Conservation (phyloP, 2,329 filamentous ascomycete species). For the Aspergillus quadrilineatus region DNA sequence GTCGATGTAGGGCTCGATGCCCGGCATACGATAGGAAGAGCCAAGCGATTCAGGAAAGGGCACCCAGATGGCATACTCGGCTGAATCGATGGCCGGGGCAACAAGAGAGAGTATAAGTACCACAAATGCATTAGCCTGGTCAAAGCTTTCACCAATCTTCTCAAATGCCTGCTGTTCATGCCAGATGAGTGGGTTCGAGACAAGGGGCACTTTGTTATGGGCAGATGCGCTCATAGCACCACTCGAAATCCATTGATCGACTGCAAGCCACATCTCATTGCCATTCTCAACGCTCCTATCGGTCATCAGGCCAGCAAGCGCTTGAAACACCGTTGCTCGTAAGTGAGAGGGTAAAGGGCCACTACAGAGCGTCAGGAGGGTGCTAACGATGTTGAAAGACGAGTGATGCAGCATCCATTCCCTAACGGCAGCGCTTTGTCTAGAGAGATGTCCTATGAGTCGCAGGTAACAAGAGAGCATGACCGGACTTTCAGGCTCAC, state of each 20-base stretch:
- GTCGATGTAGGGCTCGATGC: slow-evolving; percentile 90
- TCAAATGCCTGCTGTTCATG: slow-evolving; percentile 65
- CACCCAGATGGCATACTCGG: slow-evolving; percentile 67
- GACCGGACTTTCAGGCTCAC: slow-evolving; percentile 90
- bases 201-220: slow-evolving; percentile 48
- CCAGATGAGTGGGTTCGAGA: slow-evolving; percentile 42
- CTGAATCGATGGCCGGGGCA: slow-evolving; percentile 51
- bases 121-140: slow-evolving; percentile 82
- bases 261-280: slow-evolving; percentile 72
- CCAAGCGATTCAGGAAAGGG: slow-evolving; percentile 87
- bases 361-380: slow-evolving; percentile 75
- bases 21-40: slow-evolving; percentile 71
- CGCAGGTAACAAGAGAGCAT: slow-evolving; percentile 95
- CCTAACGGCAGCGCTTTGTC: slow-evolving; percentile 70
- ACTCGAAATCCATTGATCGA: slow-evolving; percentile 78
- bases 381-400: slow-evolving; percentile 67
- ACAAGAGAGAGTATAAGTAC: slow-evolving; percentile 72
- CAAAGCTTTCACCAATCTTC: slow-evolving; percentile 74
- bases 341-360: slow-evolving; percentile 74
- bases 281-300: slow-evolving; percentile 68
- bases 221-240: slow-evolving; percentile 37
- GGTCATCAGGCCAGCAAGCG: slow-evolving; percentile 71
- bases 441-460: slow-evolving; percentile 77
- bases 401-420: slow-evolving; percentile 69
- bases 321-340: slow-evolving; percentile 78